phyloP scores from a whole-genome alignment of 164 flowering plant species.

The Tetrastigma voinierianum region DNA sequence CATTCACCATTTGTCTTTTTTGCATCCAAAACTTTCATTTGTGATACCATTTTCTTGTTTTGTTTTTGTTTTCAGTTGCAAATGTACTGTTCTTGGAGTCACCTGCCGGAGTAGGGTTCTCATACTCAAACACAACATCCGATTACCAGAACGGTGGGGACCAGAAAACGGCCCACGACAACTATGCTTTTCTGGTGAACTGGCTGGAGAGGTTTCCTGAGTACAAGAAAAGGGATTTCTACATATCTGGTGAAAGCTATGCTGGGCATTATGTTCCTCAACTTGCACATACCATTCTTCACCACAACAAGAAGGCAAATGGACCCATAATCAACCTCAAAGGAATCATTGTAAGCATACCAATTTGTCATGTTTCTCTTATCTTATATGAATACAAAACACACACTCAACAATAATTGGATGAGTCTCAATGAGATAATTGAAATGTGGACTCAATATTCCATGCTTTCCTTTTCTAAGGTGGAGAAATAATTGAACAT shows the following conservation, averaged over 20 bases:
- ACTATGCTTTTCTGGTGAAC: conserved; percentile 11
- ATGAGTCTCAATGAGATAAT: no score
- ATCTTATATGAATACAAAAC: no score
- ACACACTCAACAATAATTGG: no score
- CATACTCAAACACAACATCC: conserved; percentile 27
- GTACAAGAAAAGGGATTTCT: conserved; percentile 13
- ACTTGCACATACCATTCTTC: conserved; percentile 3
- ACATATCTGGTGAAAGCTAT: conserved; percentile 22
- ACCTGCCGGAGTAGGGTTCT: conserved; percentile 41
- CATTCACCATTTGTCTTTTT: no score
- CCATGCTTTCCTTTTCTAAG: no score
- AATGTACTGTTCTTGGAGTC: conserved; percentile 43
- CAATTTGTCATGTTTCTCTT: no score
- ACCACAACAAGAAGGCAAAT: conserved; percentile 3
- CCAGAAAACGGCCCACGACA: conserved; percentile 4
- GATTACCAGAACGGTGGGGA: background rate
- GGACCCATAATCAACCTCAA: conserved; percentile 4
- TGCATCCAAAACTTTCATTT: no score
- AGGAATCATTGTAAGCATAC: conserved; percentile 4
- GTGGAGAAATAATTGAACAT: no score
- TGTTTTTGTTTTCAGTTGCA: conserved; percentile 19
- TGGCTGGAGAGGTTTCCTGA: conserved; percentile 22
- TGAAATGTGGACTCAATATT: no score
- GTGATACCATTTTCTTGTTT: no score
- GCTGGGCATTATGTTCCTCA: conserved; percentile 16